Base-by-base conservation (phyloP, 208 protist genomes). In the Crithidia fasciculata region DNA sequence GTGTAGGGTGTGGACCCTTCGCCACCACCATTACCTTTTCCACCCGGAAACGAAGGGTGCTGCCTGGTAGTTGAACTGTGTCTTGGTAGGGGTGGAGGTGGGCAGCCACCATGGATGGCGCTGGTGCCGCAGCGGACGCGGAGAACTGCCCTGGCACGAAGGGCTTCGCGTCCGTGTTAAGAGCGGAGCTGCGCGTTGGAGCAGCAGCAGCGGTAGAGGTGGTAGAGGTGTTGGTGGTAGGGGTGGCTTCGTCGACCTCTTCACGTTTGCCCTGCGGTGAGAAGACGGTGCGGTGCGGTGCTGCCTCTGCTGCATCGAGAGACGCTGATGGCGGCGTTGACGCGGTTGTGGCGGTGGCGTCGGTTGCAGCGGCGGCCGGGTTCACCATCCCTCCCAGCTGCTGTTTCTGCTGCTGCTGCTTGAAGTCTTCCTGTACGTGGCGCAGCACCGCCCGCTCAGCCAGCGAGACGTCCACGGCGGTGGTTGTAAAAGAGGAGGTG, bases 371-470 rank as follows among this genome's bases (percentile, higher is more conserved):
- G n/a, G n/a, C n/a, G n/a, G 9, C 8, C 54, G 52, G 10, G 0
- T n/a, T 13, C 55, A 9, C 47, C 55, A 15, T n/a, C n/a, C 41
- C 19, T 19, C 36, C 36, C 58, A 43, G 67, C 19, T 69, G 72
- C 57, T 68, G 75, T 45, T 78, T 59, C 67, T 75, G 63, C 58
- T 64, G 36, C n/a, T n/a, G n/a, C 43, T 77, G 60, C 40, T 81
- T 77, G 59, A 89, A 89, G 53, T 75, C 76, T 57, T 84, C 56
- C 69, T 86, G 84, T 12, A 92, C 62, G 36, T 76, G 80, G 9
- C 82, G 82, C 64, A 92, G 70, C 8, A 82, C 63, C 19, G 82
- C 76, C 6, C 87, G 80, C 56, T 92, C 84, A 4, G 77, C 77
- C 44, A 84, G 72, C n/a, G 78, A 86, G 39, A 92, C 81, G 13